phyloP scores from a whole-genome alignment of 1,284 basidiomycete genomes.

The Agaricales sp. region DNA sequence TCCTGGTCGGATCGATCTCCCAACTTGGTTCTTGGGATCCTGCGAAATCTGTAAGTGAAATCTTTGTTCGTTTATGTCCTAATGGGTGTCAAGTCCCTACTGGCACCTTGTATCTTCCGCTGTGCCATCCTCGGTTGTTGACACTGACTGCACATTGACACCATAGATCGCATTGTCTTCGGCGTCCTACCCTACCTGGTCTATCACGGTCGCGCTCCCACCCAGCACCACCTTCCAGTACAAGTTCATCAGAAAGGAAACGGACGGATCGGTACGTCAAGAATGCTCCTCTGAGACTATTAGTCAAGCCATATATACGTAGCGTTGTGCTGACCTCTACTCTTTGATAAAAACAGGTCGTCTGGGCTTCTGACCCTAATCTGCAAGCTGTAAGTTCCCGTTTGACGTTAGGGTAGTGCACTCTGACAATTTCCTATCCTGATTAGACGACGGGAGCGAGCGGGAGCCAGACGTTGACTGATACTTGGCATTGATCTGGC shows the following conservation, averaged over 20 bases:
- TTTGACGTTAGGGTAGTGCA: not conserved
- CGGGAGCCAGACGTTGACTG: not conserved
- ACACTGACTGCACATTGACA: not conserved
- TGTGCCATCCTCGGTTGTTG: conserved; percentile 16
- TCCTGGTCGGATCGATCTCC: conserved; percentile 43
- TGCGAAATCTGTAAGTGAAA: conserved; percentile 26
- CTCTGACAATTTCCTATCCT: not conserved
- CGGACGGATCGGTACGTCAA: conserved; percentile 26
- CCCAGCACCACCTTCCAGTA: conserved; percentile 40
- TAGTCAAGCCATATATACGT: too few species aligned
- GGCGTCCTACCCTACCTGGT: conserved; percentile 48
- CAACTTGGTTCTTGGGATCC: conserved; percentile 44
- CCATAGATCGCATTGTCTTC: conserved; percentile 42
- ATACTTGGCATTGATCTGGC: not conserved
- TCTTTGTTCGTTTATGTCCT: not conserved
- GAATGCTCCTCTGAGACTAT: not conserved
- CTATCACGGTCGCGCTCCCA: conserved; percentile 36
- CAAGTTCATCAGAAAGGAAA: conserved; percentile 51
- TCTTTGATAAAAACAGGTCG: not conserved
- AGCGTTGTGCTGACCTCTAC: not conserved
- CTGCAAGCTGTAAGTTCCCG: not conserved
- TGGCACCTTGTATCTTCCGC: too few species aligned
- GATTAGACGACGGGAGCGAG: not conserved
- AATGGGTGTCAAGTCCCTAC: too few species aligned
- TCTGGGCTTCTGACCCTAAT: not conserved